A percentile compares a stretch with the other conserved stretches of the same genome.
phyloP scores from a whole-genome alignment of 2,329 filamentous ascomycete genomes.

The Leptographium radiaticola region DNA sequence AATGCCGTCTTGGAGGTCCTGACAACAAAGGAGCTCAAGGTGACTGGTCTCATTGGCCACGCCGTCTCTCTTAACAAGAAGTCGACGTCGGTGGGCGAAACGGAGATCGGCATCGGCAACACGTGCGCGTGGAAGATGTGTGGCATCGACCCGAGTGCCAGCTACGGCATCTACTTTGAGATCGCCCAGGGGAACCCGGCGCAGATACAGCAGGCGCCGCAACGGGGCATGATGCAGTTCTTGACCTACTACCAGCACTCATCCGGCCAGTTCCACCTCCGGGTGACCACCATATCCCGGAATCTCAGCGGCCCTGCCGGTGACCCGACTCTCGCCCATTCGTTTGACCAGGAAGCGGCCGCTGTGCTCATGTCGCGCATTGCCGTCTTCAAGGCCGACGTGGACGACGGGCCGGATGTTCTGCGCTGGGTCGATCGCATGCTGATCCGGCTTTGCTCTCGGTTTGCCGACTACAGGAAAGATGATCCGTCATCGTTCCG shows the following conservation, averaged over 20 bases:
- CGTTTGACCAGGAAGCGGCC: slow-evolving; percentile 95
- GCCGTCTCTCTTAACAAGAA: slow-evolving; percentile 97
- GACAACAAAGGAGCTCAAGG: slow-evolving; percentile 96
- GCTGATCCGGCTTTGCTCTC: slow-evolving; percentile 90
- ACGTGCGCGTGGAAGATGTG: slow-evolving; percentile 99
- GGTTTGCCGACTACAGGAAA: slow-evolving; percentile 96
- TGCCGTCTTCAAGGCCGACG: slow-evolving; percentile 96
- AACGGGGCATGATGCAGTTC: slow-evolving; percentile 96
- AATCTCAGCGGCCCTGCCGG: slow-evolving; percentile 88
- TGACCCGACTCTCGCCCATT: slow-evolving; percentile 88
- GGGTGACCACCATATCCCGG: slow-evolving; percentile 85
- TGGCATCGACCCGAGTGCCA: slow-evolving; percentile 84
- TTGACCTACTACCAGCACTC: slow-evolving; percentile 98
- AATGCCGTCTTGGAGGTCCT: slow-evolving; percentile 92
- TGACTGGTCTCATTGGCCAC: slow-evolving; percentile 92
- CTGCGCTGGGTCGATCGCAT: slow-evolving; percentile 97
- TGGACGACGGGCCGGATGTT: slow-evolving; percentile 96
- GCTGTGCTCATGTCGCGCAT: slow-evolving; percentile 98
- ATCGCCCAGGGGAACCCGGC: slow-evolving; percentile 86
- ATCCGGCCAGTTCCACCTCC: slow-evolving; percentile 87
- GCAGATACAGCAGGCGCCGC: slow-evolving; percentile 65
- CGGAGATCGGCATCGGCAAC: slow-evolving; percentile 95
- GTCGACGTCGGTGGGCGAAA: slow-evolving; percentile 91
- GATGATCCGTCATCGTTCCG: slow-evolving; percentile 96
- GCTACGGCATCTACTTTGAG: slow-evolving; percentile 95